These are phyloP conservation scores for Sclerotinia nivalis DNA, from an alignment of 2,329 filamentous ascomycete species.

Conservation along the genomic window DNA sequence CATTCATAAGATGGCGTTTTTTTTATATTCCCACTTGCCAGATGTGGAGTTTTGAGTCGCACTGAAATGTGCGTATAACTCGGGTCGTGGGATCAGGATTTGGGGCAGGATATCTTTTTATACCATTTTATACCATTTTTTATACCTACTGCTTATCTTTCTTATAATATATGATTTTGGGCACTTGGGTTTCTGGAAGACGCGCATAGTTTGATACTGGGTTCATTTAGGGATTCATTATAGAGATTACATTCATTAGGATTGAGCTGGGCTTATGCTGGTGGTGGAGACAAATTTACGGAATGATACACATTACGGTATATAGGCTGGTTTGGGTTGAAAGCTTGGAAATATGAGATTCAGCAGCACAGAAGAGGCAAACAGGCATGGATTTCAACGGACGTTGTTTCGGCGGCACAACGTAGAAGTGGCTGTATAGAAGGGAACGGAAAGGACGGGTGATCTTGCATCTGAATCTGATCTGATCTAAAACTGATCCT, in stretches of 20 bases:
- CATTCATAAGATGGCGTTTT: conserved; percentile 23
- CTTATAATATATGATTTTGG: conserved; percentile 14
- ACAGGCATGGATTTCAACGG: background rate
- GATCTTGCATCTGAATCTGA: conserved; percentile 19
- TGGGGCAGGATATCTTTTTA: conserved; percentile 5
- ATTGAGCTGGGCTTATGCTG: conserved; percentile 2
- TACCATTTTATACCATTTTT: conserved; percentile 20
- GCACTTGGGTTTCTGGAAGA: conserved; percentile 8
- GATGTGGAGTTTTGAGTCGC: conserved; percentile 15
- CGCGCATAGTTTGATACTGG: background rate
- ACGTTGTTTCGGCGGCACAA: conserved; percentile 9
- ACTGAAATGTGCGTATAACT: background rate
- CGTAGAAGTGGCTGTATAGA: conserved; percentile 10
- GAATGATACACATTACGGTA: background rate
- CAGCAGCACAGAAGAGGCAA: background rate
- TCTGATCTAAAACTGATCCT: conserved; percentile 7
- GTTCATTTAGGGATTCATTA: background rate
- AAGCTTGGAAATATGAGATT: background rate
- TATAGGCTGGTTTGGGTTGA: conserved; percentile 6
- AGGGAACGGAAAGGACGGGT: conserved; percentile 3
- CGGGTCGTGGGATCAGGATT: background rate
- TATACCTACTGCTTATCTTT: conserved; percentile 2
- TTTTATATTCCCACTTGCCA: conserved; percentile 15
- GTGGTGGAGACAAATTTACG: background rate
- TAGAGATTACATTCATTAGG: background rate